A percentile compares a stretch with the other conserved stretches of the same genome.
Evolutionary conservation across 192 early-diverging fungal species (phyloP).

Genomic region (Entomortierella lignicola): DNA sequence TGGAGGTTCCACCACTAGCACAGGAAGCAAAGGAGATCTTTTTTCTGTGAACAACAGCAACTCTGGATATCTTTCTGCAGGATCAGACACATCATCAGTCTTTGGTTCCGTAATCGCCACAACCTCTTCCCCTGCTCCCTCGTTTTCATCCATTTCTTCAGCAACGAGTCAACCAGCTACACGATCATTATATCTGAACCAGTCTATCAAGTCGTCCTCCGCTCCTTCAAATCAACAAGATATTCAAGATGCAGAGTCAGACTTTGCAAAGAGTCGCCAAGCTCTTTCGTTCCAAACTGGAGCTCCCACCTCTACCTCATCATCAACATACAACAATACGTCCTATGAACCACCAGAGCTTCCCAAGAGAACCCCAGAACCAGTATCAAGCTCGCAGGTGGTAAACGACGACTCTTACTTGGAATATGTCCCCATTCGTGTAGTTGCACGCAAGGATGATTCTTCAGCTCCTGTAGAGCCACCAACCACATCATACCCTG

Average conservation of each 20-base stretch:
- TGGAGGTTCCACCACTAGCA: conserved; percentile 38
- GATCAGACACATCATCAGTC: conserved; percentile 40
- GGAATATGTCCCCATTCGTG: conserved; percentile 39
- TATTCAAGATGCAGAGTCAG: conserved; percentile 31
- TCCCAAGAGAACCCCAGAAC: conserved; percentile 23
- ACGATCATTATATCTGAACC: conserved; percentile 41
- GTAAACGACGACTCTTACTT: conserved; percentile 17
- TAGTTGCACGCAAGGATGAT: conserved; percentile 45
- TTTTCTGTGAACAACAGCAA: not conserved
- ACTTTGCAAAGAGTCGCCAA: conserved; percentile 38
- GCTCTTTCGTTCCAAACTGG: conserved; percentile 46
- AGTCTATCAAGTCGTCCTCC: conserved; percentile 18
- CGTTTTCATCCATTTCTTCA: conserved; percentile 42
- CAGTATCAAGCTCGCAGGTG: not conserved
- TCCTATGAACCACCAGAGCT: conserved; percentile 16
- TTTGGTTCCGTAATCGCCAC: conserved; percentile 51
- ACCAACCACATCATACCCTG: not conserved
- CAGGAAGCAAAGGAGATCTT: conserved; percentile 6
- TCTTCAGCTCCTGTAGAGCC: not conserved
- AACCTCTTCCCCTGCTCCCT: conserved; percentile 45
- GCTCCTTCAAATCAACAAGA: conserved; percentile 2
- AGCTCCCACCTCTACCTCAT: conserved; percentile 2
- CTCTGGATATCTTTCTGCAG: conserved; percentile 28
- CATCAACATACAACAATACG: not conserved
- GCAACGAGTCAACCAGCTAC: conserved; percentile 26